A percentile compares a stretch with the other conserved stretches of the same genome.
Conservation (phyloP, 192 early-diverging fungal species). For the Entrophospora sp. region DNA sequence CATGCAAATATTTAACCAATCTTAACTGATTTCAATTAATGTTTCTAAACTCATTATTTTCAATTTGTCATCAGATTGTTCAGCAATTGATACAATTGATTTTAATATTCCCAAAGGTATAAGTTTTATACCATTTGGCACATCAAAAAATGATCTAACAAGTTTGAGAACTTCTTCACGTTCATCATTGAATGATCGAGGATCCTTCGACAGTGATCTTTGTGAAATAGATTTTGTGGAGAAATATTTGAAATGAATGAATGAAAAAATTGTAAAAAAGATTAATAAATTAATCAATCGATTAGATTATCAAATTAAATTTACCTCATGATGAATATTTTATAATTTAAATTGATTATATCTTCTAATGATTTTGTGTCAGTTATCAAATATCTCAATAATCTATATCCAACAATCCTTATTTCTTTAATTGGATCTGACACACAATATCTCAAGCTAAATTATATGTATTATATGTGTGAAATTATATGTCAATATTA, state of each 20-base stretch:
- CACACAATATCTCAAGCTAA: not conserved
- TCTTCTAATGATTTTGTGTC: not conserved
- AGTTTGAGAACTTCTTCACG: slow-evolving; percentile 70
- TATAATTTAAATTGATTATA: slow-evolving; percentile 19
- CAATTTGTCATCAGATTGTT: slow-evolving; percentile 67
- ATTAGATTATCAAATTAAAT: too few relatives aligned
- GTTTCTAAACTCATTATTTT: slow-evolving; percentile 64
- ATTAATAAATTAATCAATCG: too few relatives aligned
- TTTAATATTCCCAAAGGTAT: slow-evolving; percentile 55
- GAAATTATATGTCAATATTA: too few relatives aligned
- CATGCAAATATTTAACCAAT: too few relatives aligned
- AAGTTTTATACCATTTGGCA: slow-evolving; percentile 45
- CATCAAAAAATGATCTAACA: slow-evolving; percentile 56
- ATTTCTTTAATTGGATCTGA: slow-evolving; percentile 6
- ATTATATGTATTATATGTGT: too few relatives aligned
- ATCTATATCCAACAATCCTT: not conserved
- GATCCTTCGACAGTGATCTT: slow-evolving; percentile 45
- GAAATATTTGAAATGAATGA: not conserved
- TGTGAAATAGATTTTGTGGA: not conserved
- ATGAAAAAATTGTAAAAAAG: too few relatives aligned
- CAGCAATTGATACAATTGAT: slow-evolving; percentile 63
- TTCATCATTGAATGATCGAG: slow-evolving; percentile 54
- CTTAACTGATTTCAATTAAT: slow-evolving; percentile 56
- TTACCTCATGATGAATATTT: slow-evolving; percentile 67
- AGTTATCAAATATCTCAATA: not conserved